Evolutionary conservation across 345 rosid genomes (phyloP), one percentile per base, ranked within the genome.

Genomic region (Ailanthus altissimus): DNA sequence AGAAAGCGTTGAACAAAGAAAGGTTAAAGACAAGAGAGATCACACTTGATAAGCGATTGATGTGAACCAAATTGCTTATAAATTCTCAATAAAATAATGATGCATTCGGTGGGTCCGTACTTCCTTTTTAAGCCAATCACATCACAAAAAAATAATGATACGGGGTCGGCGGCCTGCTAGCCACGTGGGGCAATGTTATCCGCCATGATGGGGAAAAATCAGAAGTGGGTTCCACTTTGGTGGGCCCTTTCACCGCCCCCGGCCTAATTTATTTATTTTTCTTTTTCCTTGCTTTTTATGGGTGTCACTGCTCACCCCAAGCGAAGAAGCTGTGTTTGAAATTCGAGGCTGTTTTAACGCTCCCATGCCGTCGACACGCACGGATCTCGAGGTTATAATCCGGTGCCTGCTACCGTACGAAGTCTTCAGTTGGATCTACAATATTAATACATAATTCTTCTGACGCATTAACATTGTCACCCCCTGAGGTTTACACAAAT

Each of bases 391-490:
- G 54, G 75, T 36, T 32, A 13, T 2, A 5, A 36, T 43, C 51
- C 1, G 70, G 57, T 67, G 76, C 65, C 80, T n/a, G 85, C 82
- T n/a, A 69, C 58, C 85, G 85, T 80, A 82, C 85, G 82, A 58
- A 75, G 80, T 85, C 81, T 67, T 77, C 85, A 65, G 76, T 74
- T 43, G 66, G 74, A 75, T 73, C 76, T 15, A 62, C 77, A 62
- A 66, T 49, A 13, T 5, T 20, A n/a, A 13, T 60, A 28, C 15
- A 5, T 26, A 23, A 61, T 7, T 69, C 36, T 0, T 10, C 2
- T 8, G 14, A 21, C 59, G 49, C 13, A 20, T 54, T 7, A 57
- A 11, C 20, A 21, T 56, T 42, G 38, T 25, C 14, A n/a, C n/a
- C n/a, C n/a, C n/a, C n/a, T n/a, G n/a, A n/a, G n/a, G n/a, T n/a